Evolutionary conservation across 2,329 filamentous ascomycete species (phyloP), one percentile per base, ranked within the genome.

Genomic region (Ophiostoma tasmaniense): DNA sequence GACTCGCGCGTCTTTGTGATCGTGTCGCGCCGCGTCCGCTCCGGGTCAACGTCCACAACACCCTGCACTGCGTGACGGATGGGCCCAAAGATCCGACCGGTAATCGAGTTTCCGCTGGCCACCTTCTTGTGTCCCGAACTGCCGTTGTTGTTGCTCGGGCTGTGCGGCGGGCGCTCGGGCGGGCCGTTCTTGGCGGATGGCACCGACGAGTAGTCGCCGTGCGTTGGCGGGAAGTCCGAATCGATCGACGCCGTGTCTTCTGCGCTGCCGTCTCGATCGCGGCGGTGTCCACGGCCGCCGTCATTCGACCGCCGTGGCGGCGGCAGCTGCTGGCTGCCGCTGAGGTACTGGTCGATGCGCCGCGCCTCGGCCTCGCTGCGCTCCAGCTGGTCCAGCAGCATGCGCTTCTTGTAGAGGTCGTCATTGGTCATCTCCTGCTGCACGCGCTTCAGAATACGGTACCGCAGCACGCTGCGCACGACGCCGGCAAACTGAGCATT

Each of bases 341-440:
- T 76, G 17, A 99, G 85, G 76, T 97, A 97, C 73, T 96, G 91
- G 75, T 98, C 94, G 71, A 99, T 95, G 64, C 96, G 88, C 76
- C 91, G 91, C 0, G 95, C 93, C 80, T 99, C 95, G 6, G 90
- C 85, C 79, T 99, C 95, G 76, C 94, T 98, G 70, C 89, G 87
- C 80, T 99, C 95, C n/a, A 99, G 81, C 65, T 93, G 90, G 62
- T 96, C 92, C 17, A 99, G 83, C 14, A 95, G 83, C 2, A 85
- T 81, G 74, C 86, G 88, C 81, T 98, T 98, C 83, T 94, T 97
- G 68, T 89, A 86, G 13, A 99, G 83, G 75, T 99, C 93, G 70
- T 99, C 95, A 62, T 90, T 89, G 1, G 95, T 98, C 89, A 98
- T 94, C 76, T 99, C 95, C 78, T 98, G 93, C 76, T 99, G 95